Evolutionary conservation across 805 yeast genomes (phyloP).

Genomic region (Schizosaccharomyces octosporus): DNA sequence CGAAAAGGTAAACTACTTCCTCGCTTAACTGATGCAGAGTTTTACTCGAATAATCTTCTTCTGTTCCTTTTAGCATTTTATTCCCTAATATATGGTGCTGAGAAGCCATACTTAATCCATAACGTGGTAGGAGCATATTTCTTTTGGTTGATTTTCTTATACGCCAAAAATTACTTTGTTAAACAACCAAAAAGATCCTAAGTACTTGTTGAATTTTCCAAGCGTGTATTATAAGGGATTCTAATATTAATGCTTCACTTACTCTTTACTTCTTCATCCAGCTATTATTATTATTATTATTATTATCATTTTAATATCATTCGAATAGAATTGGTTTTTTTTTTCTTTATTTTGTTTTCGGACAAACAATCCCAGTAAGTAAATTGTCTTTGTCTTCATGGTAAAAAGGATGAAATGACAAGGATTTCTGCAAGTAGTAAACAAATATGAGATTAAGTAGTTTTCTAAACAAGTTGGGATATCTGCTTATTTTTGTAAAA

Average conservation of each 20-base stretch:
- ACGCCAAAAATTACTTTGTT: neutral
- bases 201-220: neutral
- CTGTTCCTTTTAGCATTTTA: neutral
- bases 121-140: neutral
- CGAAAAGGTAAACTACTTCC: slow-evolving; percentile 27
- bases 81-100: neutral
- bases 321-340: neutral
- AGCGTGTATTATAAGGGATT: neutral
- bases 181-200: neutral
- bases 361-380: neutral
- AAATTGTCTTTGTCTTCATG: neutral
- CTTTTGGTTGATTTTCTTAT: neutral
- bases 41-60: neutral
- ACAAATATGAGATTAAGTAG: neutral
- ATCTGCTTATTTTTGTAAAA: neutral
- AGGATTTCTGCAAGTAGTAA: neutral
- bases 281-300: neutral
- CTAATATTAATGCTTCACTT: neutral
- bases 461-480: neutral
- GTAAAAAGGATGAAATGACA: no score
- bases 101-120: neutral
- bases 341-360: neutral
- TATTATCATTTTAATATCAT: neutral
- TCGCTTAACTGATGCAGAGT: slow-evolving; percentile 5
- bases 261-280: neutral